Conservation (phyloP, 179 eudicot species). For the Gypsophila paniculata region DNA sequence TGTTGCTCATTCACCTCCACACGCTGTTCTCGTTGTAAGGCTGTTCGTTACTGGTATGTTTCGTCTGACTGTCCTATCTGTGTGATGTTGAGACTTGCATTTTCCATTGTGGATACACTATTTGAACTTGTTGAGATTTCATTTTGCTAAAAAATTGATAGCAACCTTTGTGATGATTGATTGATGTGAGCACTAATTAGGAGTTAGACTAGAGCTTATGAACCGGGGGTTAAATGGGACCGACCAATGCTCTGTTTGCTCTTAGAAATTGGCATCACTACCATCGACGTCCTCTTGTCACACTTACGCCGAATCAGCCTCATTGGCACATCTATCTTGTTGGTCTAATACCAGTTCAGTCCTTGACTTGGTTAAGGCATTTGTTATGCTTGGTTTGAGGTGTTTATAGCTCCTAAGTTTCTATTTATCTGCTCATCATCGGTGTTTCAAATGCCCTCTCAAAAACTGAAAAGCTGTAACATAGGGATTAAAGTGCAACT, state of each 20-base stretch:
- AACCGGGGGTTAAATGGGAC: background rate
- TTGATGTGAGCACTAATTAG: background rate
- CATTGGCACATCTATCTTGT: no score
- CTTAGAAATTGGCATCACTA: background rate
- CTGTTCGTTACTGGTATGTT: slow-evolving; percentile 42
- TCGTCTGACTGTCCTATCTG: background rate
- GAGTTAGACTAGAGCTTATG: background rate
- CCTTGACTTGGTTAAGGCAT: background rate
- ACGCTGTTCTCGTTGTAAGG: slow-evolving; percentile 36
- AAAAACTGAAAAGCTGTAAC: no score
- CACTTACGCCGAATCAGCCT: no score
- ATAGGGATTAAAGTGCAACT: background rate
- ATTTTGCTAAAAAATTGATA: background rate
- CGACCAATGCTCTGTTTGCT: background rate
- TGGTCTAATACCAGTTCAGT: background rate
- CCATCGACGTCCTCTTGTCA: no score
- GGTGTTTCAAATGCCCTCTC: background rate
- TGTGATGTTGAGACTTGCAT: no score
- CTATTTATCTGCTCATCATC: no score
- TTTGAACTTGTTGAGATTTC: background rate
- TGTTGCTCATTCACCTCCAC: slow-evolving; percentile 29
- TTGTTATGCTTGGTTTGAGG: background rate
- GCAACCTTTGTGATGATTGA: background rate
- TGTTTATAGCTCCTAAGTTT: background rate
- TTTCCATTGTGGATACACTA: no score